Evolutionary conservation across 2,329 filamentous ascomycete species (phyloP).

Genomic region (Exophiala phaeomuriformis): DNA sequence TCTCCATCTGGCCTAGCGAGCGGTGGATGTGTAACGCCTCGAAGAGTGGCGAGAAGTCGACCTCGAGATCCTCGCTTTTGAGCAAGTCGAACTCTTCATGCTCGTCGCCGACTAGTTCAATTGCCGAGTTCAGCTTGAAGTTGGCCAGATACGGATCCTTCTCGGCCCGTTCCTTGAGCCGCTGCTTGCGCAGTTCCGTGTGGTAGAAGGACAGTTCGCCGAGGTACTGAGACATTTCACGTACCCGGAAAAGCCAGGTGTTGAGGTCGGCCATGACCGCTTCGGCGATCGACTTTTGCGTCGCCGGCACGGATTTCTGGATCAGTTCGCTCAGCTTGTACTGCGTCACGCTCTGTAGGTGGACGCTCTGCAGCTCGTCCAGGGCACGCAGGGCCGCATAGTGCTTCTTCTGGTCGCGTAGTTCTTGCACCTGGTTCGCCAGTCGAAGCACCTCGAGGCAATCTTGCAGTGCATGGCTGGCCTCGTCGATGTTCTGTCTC

Average conservation of each 20-base stretch:
- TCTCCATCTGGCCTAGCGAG: slow-evolving; percentile 83
- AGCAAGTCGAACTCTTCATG: slow-evolving; percentile 91
- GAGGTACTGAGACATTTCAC: slow-evolving; percentile 91
- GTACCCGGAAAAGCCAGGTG: slow-evolving; percentile 90
- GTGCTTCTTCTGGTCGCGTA: slow-evolving; percentile 87
- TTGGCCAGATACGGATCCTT: slow-evolving; percentile 65
- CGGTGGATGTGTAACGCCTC: slow-evolving; percentile 96
- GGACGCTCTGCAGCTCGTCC: slow-evolving; percentile 92
- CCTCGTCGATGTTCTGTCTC: slow-evolving; percentile 91
- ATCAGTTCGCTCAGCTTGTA: slow-evolving; percentile 94
- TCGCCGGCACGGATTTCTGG: slow-evolving; percentile 87
- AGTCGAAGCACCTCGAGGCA: slow-evolving; percentile 87
- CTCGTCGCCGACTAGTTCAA: slow-evolving; percentile 92
- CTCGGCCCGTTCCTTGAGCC: slow-evolving; percentile 76
- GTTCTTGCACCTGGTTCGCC: slow-evolving; percentile 88
- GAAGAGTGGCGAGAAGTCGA: slow-evolving; percentile 89
- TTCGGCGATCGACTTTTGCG: slow-evolving; percentile 86
- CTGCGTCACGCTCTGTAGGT: slow-evolving; percentile 87
- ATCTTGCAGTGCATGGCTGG: slow-evolving; percentile 77
- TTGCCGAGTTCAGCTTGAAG: slow-evolving; percentile 90
- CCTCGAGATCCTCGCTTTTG: slow-evolving; percentile 88
- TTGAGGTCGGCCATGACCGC: slow-evolving; percentile 96
- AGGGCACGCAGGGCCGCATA: slow-evolving; percentile 89
- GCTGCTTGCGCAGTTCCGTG: slow-evolving; percentile 74
- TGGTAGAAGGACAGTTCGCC: slow-evolving; percentile 96